Evolutionary conservation across 192 early-diverging fungal species (phyloP).

Genomic region (Chytriomyces sp.): DNA sequence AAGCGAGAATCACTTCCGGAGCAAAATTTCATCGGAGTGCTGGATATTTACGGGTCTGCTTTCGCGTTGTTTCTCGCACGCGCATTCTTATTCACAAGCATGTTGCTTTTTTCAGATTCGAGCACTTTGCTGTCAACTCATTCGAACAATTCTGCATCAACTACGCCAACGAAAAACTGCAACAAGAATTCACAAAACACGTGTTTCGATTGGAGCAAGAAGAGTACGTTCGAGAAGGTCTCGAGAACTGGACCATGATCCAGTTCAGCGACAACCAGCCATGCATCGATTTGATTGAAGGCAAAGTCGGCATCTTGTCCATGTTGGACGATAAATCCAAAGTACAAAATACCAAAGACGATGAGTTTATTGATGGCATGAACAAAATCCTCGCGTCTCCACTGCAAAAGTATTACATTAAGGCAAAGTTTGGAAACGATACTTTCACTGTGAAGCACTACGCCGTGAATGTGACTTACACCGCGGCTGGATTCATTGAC

Average conservation of each 20-base stretch:
- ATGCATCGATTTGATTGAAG: constrained; percentile 88
- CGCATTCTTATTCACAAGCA: too few species aligned
- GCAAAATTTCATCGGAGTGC: constrained; percentile 80
- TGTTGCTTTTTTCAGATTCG: constrained; percentile 10
- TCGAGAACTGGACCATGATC: constrained; percentile 63
- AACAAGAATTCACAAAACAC: constrained; percentile 93
- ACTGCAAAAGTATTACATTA: constrained; percentile 64
- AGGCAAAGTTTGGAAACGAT: constrained; percentile 76
- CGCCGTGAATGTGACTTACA: constrained; percentile 84
- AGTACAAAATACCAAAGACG: constrained; percentile 82
- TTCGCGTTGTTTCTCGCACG: background rate
- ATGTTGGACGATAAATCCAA: constrained; percentile 89
- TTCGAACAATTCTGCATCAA: constrained; percentile 91
- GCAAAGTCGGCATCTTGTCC: constrained; percentile 81
- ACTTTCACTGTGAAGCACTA: constrained; percentile 87
- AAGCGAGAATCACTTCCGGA: constrained; percentile 44
- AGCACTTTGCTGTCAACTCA: constrained; percentile 79
- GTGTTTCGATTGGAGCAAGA: constrained; percentile 95
- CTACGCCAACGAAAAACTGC: constrained; percentile 92
- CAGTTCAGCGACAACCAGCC: constrained; percentile 95
- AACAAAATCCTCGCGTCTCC: constrained; percentile 39
- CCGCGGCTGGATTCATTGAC: constrained; percentile 83
- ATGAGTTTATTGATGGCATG: constrained; percentile 81
- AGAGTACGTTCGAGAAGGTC: constrained; percentile 74
- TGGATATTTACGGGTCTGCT: constrained; percentile 82